Percentiles rank a stretch among this genome's conserved stretches.
These are phyloP conservation scores for Phaffomyces opuntiae DNA, from an alignment of 805 yeast genomes.

Conservation along the genomic window DNA sequence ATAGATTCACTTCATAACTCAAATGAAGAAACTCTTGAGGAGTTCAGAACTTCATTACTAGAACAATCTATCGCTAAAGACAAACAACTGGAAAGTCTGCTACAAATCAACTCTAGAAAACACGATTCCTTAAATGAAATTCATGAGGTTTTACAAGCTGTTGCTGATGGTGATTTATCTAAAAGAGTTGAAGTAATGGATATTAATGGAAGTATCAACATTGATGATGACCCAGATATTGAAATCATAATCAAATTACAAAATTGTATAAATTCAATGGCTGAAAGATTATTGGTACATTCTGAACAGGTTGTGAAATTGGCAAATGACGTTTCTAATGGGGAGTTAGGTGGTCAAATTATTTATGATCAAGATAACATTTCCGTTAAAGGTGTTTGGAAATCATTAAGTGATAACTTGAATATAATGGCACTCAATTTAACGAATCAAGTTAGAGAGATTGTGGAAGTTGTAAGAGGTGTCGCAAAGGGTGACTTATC, in stretches of 20 bases:
- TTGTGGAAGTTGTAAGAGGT: slow-evolving; percentile 86
- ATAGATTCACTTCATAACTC: no score
- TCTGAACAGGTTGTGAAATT: slow-evolving; percentile 62
- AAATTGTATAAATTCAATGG: slow-evolving; percentile 76
- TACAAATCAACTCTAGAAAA: background rate
- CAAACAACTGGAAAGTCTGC: background rate
- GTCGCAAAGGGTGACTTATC: slow-evolving; percentile 88
- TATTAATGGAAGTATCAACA: background rate
- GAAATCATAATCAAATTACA: slow-evolving; percentile 58
- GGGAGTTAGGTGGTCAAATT: slow-evolving; percentile 86
- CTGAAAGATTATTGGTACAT: slow-evolving; percentile 67
- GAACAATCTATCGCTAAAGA: background rate
- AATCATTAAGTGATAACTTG: slow-evolving; percentile 74
- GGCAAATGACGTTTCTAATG: slow-evolving; percentile 87
- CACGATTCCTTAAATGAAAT: slow-evolving; percentile 3
- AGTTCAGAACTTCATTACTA: background rate
- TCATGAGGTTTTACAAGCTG: slow-evolving; percentile 64
- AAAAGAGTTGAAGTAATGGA: slow-evolving; percentile 58
- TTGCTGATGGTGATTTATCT: slow-evolving; percentile 82
- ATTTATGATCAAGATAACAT: slow-evolving; percentile 51
- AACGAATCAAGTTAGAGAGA: slow-evolving; percentile 82
- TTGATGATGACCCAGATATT: slow-evolving; percentile 51
- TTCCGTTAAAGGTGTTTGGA: slow-evolving; percentile 75
- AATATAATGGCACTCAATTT: slow-evolving; percentile 84
- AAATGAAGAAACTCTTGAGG: background rate